Conservation (phyloP, 192 early-diverging fungal species). For the Lobulomyces angularis region DNA sequence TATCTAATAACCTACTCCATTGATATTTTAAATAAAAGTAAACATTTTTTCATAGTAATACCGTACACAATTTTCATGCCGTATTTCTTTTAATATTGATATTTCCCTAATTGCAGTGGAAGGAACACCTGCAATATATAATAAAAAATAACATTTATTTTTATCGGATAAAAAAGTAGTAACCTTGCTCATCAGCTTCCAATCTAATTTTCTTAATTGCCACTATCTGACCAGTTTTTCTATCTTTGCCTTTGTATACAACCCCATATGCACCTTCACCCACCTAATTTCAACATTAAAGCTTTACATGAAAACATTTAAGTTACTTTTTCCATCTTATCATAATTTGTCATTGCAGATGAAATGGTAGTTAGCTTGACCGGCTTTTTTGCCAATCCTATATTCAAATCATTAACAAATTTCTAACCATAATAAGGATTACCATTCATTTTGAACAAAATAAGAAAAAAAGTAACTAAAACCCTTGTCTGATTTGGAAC, state of each 20-base stretch:
- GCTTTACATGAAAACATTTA: too few species aligned
- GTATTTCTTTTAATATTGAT: constrained; percentile 91
- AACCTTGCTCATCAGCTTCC: constrained; percentile 34
- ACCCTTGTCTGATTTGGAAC: too few species aligned
- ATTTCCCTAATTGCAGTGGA: constrained; percentile 98
- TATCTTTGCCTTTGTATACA: constrained; percentile 68
- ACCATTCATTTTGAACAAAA: too few species aligned
- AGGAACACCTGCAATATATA: constrained; percentile 89
- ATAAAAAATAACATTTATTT: too few species aligned
- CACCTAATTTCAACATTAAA: too few species aligned
- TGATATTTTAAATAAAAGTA: background rate
- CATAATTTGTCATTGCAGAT: too few species aligned
- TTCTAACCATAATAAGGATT: too few species aligned
- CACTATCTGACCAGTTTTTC: constrained; percentile 68
- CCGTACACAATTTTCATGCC: constrained; percentile 78
- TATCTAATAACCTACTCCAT: constrained; percentile 63
- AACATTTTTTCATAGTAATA: constrained; percentile 2
- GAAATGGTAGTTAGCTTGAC: too few species aligned
- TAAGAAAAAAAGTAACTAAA: too few species aligned
- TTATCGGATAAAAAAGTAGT: constrained; percentile 24
- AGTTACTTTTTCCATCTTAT: too few species aligned
- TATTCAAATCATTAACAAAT: too few species aligned
- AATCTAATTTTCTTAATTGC: constrained; percentile 92
- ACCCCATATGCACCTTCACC: constrained; percentile 7
- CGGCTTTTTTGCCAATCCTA: too few species aligned